Conservation (phyloP, 208 protist genomes). For the Leishmania tarentolae region DNA sequence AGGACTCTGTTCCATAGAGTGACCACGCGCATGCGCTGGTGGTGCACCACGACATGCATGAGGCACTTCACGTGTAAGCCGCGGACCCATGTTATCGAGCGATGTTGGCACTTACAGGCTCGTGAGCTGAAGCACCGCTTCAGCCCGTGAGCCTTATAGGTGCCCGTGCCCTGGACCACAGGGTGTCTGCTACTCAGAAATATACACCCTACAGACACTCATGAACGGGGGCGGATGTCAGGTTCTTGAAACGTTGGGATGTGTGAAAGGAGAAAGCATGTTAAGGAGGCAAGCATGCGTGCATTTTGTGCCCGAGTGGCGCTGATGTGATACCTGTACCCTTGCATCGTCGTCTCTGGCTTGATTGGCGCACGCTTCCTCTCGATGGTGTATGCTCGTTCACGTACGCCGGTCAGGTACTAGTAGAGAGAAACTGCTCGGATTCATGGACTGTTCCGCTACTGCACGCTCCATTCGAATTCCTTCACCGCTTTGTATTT, state of each 20-base stretch:
- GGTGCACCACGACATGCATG: conserved; percentile 49
- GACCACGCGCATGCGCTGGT: conserved; percentile 63
- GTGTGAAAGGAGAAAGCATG: not conserved
- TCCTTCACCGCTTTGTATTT: not conserved
- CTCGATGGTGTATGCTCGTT: not conserved
- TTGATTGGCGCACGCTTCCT: not conserved
- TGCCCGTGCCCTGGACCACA: not conserved
- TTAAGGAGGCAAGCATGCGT: not conserved
- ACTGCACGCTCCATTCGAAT: conserved; percentile 4
- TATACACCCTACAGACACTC: not conserved
- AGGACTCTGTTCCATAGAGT: conserved; percentile 36
- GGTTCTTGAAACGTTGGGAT: not conserved
- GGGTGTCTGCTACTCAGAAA: not conserved
- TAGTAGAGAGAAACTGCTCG: not conserved
- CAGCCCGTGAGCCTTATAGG: conserved; percentile 48
- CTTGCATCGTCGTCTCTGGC: not conserved
- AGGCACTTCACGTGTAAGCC: conserved; percentile 35
- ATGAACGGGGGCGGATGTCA: not conserved
- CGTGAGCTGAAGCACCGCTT: conserved; percentile 28
- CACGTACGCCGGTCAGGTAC: not conserved
- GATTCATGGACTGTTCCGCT: not conserved
- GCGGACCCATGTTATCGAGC: conserved; percentile 40
- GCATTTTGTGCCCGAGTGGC: not conserved
- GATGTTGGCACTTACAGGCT: conserved; percentile 37
- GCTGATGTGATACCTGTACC: not conserved